A percentile compares a stretch with the other conserved stretches of the same genome.
Conservation (phyloP, 2,329 filamentous ascomycete species). For the Sporothrix curviconia region DNA sequence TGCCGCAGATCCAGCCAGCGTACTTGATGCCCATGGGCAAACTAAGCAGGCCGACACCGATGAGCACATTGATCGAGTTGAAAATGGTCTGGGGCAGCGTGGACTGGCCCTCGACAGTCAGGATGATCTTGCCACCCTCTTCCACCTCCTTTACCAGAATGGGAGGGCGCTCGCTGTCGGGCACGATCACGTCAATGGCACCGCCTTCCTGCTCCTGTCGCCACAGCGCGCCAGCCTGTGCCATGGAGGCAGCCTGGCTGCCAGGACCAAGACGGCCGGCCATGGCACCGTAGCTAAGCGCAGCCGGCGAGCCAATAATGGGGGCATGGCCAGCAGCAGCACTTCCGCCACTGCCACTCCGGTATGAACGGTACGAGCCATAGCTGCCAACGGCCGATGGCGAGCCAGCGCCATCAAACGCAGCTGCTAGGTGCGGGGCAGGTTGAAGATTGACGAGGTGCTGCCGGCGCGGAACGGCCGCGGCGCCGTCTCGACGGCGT, state of each 20-base stretch:
- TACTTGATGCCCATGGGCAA: conserved; percentile 83
- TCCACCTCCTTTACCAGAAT: conserved; percentile 85
- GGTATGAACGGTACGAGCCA: conserved; percentile 54
- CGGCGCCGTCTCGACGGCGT: conserved; percentile 33
- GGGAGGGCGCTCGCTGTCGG: conserved; percentile 59
- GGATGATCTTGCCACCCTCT: conserved; percentile 77
- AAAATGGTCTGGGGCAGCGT: conserved; percentile 93
- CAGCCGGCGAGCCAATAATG: conserved; percentile 31
- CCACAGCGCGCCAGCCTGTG: conserved; percentile 46
- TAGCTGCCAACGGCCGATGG: conserved; percentile 17
- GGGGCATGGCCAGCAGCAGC: conserved; percentile 44
- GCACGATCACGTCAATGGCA: conserved; percentile 32
- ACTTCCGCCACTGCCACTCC: conserved; percentile 14
- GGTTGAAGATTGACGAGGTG: conserved; percentile 47
- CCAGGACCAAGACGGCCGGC: conserved; percentile 24
- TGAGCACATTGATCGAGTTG: conserved; percentile 90
- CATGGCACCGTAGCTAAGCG: conserved; percentile 16
- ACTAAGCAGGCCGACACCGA: conserved; percentile 83
- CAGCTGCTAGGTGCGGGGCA: conserved; percentile 56
- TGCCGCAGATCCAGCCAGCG: conserved; percentile 79
- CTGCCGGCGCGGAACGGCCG: conserved; percentile 28
- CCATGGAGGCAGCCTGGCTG: conserved; percentile 37
- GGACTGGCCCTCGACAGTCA: conserved; percentile 85
- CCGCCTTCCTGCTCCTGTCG: conserved; percentile 43
- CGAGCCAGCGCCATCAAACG: background rate